Evolutionary conservation across 306 rosid genomes (phyloP), one percentile per base, ranked within the genome.

Genomic region (Vicia sativa): DNA sequence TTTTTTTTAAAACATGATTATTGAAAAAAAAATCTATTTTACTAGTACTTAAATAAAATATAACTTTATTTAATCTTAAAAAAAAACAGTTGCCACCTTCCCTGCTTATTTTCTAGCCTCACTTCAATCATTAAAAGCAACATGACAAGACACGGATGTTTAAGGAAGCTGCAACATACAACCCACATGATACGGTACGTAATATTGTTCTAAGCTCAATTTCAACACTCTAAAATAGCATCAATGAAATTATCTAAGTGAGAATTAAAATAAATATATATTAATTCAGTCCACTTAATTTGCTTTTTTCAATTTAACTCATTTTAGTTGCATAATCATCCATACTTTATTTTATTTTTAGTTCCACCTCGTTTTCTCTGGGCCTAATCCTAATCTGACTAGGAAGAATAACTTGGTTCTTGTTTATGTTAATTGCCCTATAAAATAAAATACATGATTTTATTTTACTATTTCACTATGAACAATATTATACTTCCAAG

Each of bases 91-190:
- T 31, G 37, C 37, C 37, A 31, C 37, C 37, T 31, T 11, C 44
- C 12, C 44, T 10, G n/a, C 13, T 39, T 39, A 39, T 39, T 39
- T 19, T 52, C 4, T 10, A n/a, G 57, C 14, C 61, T 54, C 61
- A 54, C 38, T 54, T 26, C 61, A 54, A 54, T 54, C 61, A 54
- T 54, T 26, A 54, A 26, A 54, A 26, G 11, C 18, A 26, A 54
- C 60, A 54, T 2, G 10, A 54, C 60, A 54, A 54, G 15, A 25
- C 37, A 25, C 15, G 10, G 37, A 21, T 21, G 23, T 21, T 21
- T 21, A 21, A 21, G 23, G 23, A 54, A 54, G 61, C 11, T 54
- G 37, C 38, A 54, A 53, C 25, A 53, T 11, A 21, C 59, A 53
- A 23, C 9, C 31, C n/a, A 23, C 34, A 23, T 0, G 61, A 25